Conservation (phyloP, 2,329 filamentous ascomycete species). For the Diaporthe ilicicola region DNA sequence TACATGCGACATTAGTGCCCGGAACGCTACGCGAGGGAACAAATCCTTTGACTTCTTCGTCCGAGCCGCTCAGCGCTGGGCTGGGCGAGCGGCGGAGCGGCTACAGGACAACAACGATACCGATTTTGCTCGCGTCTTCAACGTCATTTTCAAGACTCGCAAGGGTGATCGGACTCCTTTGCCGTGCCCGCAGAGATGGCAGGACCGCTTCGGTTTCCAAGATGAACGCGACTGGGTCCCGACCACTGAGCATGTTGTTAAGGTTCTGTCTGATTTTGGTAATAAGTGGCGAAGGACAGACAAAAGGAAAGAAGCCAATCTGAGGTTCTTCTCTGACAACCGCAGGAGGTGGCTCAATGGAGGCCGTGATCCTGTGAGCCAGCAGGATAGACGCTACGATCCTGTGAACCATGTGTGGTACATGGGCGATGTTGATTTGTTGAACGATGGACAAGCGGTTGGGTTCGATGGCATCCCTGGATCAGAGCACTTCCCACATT, state of each 20-base stretch:
- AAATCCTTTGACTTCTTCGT: slow-evolving; percentile 10
- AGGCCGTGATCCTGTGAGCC: background rate
- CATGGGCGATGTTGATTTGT: background rate
- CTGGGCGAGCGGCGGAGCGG: slow-evolving; percentile 4
- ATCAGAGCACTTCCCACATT: background rate
- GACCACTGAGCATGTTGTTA: slow-evolving; percentile 18
- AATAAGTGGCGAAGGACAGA: background rate
- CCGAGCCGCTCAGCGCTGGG: slow-evolving; percentile 12
- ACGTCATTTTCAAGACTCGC: slow-evolving; percentile 27
- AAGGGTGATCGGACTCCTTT: background rate
- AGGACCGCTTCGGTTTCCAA: slow-evolving; percentile 5
- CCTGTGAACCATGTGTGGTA: slow-evolving; percentile 22
- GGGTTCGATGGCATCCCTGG: background rate
- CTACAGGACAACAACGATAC: slow-evolving; percentile 9
- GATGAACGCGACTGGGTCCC: slow-evolving; percentile 2
- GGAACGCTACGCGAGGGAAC: slow-evolving; percentile 10
- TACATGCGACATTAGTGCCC: slow-evolving; percentile 23
- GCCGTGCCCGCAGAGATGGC: background rate
- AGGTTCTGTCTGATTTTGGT: slow-evolving; percentile 1
- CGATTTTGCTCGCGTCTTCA: slow-evolving; percentile 30
- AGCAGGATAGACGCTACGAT: slow-evolving; percentile 7
- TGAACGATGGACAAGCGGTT: slow-evolving; percentile 3
- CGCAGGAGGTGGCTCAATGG: slow-evolving; percentile 2
- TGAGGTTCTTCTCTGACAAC: slow-evolving; percentile 21
- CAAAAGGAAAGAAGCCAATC: background rate